A percentile compares a stretch with the other conserved stretches of the same genome.
Conservation (phyloP, 2,329 filamentous ascomycete species). For the Aspergillus caelatus region DNA sequence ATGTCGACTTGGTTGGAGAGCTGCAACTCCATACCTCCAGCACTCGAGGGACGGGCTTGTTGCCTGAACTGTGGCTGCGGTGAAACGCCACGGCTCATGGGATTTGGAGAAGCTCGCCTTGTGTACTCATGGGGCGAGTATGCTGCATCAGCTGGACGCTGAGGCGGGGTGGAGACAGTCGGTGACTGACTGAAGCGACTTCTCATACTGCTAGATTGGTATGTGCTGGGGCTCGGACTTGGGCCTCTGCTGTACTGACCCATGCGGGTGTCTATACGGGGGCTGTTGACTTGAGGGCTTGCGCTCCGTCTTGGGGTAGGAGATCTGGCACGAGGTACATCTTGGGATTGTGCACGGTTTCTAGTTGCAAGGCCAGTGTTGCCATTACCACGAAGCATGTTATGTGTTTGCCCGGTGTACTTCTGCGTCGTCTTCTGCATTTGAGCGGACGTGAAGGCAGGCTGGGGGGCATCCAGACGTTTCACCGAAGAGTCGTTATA, state of each 20-base stretch:
- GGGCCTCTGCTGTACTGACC: slow-evolving; percentile 47
- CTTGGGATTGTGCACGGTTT: slow-evolving; percentile 50
- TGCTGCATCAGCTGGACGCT: slow-evolving; percentile 40
- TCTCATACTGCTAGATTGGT: slow-evolving; percentile 48
- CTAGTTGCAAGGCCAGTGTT: slow-evolving; percentile 60
- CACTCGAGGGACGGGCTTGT: slow-evolving; percentile 53
- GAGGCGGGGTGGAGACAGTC: slow-evolving; percentile 32
- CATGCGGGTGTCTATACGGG: slow-evolving; percentile 38
- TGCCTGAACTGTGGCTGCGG: slow-evolving; percentile 56
- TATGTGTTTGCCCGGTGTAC: slow-evolving; percentile 80
- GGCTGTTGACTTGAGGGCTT: slow-evolving; percentile 33
- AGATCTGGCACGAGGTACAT: slow-evolving; percentile 58
- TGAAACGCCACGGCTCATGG: slow-evolving; percentile 50
- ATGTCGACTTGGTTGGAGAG: slow-evolving; percentile 61
- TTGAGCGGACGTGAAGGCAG: slow-evolving; percentile 86
- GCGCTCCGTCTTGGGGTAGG: slow-evolving; percentile 65
- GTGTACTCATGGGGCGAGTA: slow-evolving; percentile 50
- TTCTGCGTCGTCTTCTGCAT: slow-evolving; percentile 96
- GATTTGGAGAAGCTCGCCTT: slow-evolving; percentile 40
- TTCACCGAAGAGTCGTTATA: slow-evolving; percentile 76
- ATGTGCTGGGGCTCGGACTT: slow-evolving; percentile 48
- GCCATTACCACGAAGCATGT: slow-evolving; percentile 63
- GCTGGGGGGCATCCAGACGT: slow-evolving; percentile 82
- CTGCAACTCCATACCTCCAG: slow-evolving; percentile 67
- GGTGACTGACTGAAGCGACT: slow-evolving; percentile 43